Evolutionary conservation across 73 alveolate genomes (phyloP).

Genomic region (Paramecium biaurelia): DNA sequence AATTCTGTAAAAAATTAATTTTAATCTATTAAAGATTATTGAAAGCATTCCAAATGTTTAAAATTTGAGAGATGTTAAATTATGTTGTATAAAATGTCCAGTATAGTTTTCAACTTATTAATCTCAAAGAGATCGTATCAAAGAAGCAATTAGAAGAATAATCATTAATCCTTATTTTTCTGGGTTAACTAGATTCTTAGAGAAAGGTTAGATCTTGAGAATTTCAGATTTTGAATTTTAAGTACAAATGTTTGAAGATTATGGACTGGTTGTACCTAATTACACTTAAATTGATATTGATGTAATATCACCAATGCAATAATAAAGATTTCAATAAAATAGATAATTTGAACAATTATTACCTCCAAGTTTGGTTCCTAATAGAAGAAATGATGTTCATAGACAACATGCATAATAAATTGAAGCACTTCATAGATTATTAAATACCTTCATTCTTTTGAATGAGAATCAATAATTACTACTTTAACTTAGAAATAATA

Average conservation of each 20-base stretch:
- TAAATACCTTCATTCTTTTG: neutral
- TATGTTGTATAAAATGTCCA: neutral
- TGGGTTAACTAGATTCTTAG: neutral
- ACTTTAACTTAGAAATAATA: neutral
- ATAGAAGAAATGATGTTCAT: neutral
- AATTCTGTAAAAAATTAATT: neutral
- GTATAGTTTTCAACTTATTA: neutral
- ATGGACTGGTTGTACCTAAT: conserved; percentile 2
- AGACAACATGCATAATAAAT: conserved; percentile 20
- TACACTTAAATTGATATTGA: neutral
- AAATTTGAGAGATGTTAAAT: neutral
- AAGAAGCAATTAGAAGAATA: neutral
- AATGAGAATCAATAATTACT: neutral
- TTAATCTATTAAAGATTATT: neutral
- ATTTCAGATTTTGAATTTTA: conserved; percentile 34
- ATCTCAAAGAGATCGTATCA: neutral
- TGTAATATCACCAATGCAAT: neutral
- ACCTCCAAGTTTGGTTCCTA: neutral
- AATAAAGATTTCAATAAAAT: neutral
- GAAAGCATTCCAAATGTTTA: neutral
- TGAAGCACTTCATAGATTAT: conserved; percentile 40
- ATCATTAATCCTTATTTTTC: neutral
- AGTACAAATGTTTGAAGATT: neutral
- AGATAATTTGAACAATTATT: neutral
- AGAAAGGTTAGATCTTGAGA: neutral